Evolutionary conservation across 2,329 filamentous ascomycete genomes (phyloP).

Genomic region (Gremmenia infestans): DNA sequence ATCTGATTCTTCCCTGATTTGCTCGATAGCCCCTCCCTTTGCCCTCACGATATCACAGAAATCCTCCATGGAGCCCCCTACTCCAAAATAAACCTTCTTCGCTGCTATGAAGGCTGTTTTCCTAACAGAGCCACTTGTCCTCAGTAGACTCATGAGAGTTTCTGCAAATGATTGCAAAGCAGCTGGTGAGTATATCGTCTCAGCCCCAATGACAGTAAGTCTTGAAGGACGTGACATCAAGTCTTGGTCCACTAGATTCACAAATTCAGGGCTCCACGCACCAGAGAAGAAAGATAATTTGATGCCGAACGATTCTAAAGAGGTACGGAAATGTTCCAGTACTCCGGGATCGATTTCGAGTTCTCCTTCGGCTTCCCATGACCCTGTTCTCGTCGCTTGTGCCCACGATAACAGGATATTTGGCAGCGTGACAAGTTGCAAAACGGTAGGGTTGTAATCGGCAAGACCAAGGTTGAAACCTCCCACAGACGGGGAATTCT

Average conservation of each 20-base stretch:
- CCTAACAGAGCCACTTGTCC: constrained; percentile 29
- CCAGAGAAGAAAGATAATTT: constrained; percentile 66
- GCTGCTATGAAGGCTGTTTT: constrained; percentile 61
- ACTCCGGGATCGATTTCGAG: constrained; percentile 40
- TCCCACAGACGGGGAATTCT: constrained; percentile 16
- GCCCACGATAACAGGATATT: constrained; percentile 70
- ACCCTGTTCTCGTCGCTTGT: constrained; percentile 12
- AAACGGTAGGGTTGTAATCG: constrained; percentile 75
- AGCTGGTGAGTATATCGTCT: constrained; percentile 78
- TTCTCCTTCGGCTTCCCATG: constrained; percentile 30
- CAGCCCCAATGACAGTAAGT: constrained; percentile 61
- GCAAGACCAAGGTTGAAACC: constrained; percentile 59
- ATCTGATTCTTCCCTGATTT: constrained; percentile 53
- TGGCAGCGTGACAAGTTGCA: constrained; percentile 73
- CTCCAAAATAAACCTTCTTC: constrained; percentile 79
- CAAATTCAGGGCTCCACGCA: constrained; percentile 64
- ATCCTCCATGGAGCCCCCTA: constrained; percentile 75
- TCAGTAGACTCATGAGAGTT: constrained; percentile 56
- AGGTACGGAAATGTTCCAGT: constrained; percentile 51
- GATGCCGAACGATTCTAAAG: constrained; percentile 47
- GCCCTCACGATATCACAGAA: constrained; percentile 52
- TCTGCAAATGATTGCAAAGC: constrained; percentile 65
- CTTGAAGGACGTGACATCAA: constrained; percentile 27
- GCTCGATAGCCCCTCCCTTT: constrained; percentile 44
- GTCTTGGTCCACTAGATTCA: constrained; percentile 45